phyloP scores from a whole-genome alignment of 2,329 filamentous ascomycete genomes.

The Venturiaceae sp. region DNA sequence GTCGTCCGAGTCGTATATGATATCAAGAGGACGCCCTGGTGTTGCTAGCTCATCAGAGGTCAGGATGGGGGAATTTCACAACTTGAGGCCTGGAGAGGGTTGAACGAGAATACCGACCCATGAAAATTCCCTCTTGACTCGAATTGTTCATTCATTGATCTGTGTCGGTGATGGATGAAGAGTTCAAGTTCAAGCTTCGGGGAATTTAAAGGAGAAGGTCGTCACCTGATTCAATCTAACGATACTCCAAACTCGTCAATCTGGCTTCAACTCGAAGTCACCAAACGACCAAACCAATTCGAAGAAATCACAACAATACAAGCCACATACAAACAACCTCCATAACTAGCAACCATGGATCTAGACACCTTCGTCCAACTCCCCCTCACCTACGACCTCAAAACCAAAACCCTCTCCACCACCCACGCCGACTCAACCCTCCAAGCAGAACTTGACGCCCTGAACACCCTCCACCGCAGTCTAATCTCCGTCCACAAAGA shows the following conservation, averaged over 20 bases:
- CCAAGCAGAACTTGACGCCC: conserved; percentile 46
- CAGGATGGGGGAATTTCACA: too few species aligned
- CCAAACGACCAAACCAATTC: neutral
- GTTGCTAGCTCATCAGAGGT: too few species aligned
- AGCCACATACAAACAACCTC: neutral
- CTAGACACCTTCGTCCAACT: conserved; percentile 63
- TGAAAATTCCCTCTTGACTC: too few species aligned
- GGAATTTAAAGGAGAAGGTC: too few species aligned
- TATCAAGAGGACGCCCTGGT: too few species aligned
- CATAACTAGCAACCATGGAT: neutral
- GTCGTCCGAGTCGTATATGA: too few species aligned
- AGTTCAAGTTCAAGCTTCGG: too few species aligned
- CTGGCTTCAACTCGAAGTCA: neutral
- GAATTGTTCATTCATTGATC: too few species aligned
- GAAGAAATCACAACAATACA: neutral
- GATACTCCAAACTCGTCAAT: neutral
- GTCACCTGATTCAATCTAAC: too few species aligned
- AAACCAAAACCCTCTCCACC: conserved; percentile 61
- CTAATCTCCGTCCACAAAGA: conserved; percentile 48
- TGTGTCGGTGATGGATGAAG: too few species aligned
- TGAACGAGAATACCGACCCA: too few species aligned
- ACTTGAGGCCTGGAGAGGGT: too few species aligned
- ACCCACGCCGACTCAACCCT: conserved; percentile 31
- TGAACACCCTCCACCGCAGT: conserved; percentile 70
- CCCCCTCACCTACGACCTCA: conserved; percentile 71